phyloP scores from a whole-genome alignment of 2,329 filamentous ascomycete genomes.

The Aspergillus pseudoviridinutans region DNA sequence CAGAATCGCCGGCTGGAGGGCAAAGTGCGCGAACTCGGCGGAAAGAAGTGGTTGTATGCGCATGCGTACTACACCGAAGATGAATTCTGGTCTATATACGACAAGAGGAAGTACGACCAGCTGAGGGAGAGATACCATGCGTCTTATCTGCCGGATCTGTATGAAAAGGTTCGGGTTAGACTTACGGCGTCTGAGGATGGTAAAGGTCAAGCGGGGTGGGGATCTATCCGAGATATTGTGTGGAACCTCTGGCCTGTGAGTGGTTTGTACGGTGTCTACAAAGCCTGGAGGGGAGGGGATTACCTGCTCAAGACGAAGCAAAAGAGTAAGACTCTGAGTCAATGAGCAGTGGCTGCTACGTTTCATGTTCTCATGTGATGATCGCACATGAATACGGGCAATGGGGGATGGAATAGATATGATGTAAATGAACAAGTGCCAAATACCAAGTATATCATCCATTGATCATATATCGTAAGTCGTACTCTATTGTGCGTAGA shows the following conservation, averaged over 20 bases:
- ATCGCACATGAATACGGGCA: no score
- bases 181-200: slow-evolving; percentile 3
- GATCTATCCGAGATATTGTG: slow-evolving; percentile 5
- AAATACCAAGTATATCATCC: neutral
- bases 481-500: neutral
- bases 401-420: no score
- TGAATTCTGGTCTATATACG: slow-evolving; percentile 44
- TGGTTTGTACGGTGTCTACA: slow-evolving; percentile 23
- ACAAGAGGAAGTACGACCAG: slow-evolving; percentile 34
- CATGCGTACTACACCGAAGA: slow-evolving; percentile 74
- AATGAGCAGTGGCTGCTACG: neutral
- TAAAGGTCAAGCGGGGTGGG: slow-evolving; percentile 9
- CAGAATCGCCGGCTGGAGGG: slow-evolving; percentile 69
- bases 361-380: neutral
- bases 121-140: slow-evolving; percentile 40
- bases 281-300: slow-evolving; percentile 21
- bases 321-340: neutral
- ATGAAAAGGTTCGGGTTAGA: slow-evolving; percentile 19
- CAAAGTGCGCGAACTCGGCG: slow-evolving; percentile 65
- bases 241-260: slow-evolving; percentile 23
- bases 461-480: neutral
- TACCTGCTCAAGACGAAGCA: slow-evolving; percentile 14
- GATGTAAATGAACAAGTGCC: neutral
- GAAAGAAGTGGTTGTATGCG: slow-evolving; percentile 84
- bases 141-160: slow-evolving; percentile 16